Percentiles rank a stretch among this genome's conserved stretches.
Conservation (phyloP, 148 eudicot genomes). For the Amaranthus hypochondriacus region DNA sequence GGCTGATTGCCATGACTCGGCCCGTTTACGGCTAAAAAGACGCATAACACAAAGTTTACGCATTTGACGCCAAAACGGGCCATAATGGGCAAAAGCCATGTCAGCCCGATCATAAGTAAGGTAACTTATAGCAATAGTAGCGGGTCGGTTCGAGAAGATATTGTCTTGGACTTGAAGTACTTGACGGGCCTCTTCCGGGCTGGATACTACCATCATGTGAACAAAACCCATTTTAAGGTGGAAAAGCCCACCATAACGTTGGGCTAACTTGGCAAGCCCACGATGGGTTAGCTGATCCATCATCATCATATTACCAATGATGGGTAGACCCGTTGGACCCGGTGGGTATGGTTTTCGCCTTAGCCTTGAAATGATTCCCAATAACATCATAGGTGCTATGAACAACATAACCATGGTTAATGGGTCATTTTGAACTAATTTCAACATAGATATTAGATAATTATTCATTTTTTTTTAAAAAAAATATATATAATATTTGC, state of each 20-base stretch:
- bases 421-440: too few relatives aligned
- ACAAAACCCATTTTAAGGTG: constrained; percentile 52
- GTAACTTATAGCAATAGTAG: constrained; percentile 54
- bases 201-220: constrained; percentile 49
- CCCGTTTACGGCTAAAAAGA: constrained; percentile 59
- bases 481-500: too few relatives aligned
- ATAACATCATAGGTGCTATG: neutral
- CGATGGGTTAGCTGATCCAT: constrained; percentile 57
- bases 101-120: constrained; percentile 58
- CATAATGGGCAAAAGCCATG: constrained; percentile 74
- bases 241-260: constrained; percentile 51
- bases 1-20: constrained; percentile 68
- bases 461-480: too few relatives aligned
- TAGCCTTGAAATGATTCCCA: neutral
- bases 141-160: constrained; percentile 65
- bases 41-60: constrained; percentile 65
- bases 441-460: too few relatives aligned
- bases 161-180: constrained; percentile 63
- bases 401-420: neutral
- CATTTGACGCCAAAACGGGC: constrained; percentile 79
- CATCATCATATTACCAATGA: constrained; percentile 59
- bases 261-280: constrained; percentile 23
- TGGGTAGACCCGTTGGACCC: constrained; percentile 54
- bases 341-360: constrained; percentile 38
- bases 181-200: constrained; percentile 51